Evolutionary conservation across 495 filamentous ascomycete species (phyloP).

Genomic region (Xylaria castorea): DNA sequence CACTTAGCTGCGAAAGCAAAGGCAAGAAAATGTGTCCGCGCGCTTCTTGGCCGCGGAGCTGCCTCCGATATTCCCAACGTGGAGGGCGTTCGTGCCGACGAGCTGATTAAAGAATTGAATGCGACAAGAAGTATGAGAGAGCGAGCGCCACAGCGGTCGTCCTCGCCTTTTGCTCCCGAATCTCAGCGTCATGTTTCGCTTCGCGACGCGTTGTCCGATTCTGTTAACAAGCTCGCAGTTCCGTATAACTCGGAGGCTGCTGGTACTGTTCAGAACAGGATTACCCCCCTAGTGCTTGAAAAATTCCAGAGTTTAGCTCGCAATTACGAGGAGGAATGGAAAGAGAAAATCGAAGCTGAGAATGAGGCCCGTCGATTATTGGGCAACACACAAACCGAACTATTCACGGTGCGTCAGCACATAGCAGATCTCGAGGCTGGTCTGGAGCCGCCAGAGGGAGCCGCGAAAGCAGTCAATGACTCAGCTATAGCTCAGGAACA

Average conservation of each 20-base stretch:
- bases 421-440: conserved; percentile 55
- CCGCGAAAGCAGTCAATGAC: conserved; percentile 48
- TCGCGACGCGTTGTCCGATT: conserved; percentile 48
- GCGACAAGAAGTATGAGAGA: conserved; percentile 52
- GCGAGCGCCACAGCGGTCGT: conserved; percentile 60
- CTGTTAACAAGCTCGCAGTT: conserved; percentile 39
- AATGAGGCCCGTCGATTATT: conserved; percentile 64
- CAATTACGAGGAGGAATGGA: conserved; percentile 65
- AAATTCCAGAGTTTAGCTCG: conserved; percentile 64
- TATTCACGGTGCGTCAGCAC: conserved; percentile 55
- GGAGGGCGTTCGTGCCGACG: conserved; percentile 77
- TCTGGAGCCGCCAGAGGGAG: conserved; percentile 53
- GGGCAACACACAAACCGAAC: conserved; percentile 59
- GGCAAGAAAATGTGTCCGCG: conserved; percentile 75
- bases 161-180: conserved; percentile 67
- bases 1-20: conserved; percentile 83
- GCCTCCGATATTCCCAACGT: conserved; percentile 80
- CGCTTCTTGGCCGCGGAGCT: conserved; percentile 73
- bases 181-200: conserved; percentile 51
- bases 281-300: conserved; percentile 62
- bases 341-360: conserved; percentile 64
- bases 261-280: conserved; percentile 61
- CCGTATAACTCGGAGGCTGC: conserved; percentile 64
- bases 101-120: conserved; percentile 70
- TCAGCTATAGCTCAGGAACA: conserved; percentile 43